These are phyloP conservation scores for Talaromyces sp. DNA, from an alignment of 2,329 filamentous ascomycete species.

Conservation along the genomic window DNA sequence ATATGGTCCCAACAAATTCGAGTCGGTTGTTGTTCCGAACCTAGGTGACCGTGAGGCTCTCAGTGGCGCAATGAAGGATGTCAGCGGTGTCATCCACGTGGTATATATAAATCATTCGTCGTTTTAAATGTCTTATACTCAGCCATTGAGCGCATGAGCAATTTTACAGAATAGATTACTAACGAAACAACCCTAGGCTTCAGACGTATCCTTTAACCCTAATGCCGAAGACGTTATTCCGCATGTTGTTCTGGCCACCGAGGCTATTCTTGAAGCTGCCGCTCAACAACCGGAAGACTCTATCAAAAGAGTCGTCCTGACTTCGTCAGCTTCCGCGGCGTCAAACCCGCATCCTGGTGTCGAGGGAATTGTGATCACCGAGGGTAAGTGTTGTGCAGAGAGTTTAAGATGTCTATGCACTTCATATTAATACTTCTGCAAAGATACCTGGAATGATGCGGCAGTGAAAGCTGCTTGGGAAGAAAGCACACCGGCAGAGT, in stretches of 20 bases:
- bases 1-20: conserved; percentile 26
- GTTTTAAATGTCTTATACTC: no score
- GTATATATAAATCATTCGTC: neutral
- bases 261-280: conserved; percentile 27
- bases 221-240: conserved; percentile 42
- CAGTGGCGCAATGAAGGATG: conserved; percentile 32
- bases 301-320: conserved; percentile 10
- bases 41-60: conserved; percentile 33
- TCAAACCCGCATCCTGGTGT: conserved; percentile 1
- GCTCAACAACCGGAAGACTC: conserved; percentile 7
- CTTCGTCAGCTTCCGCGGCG: conserved; percentile 7
- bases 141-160: neutral
- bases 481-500: conserved; percentile 20
- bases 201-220: conserved; percentile 28
- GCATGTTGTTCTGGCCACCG: conserved; percentile 32
- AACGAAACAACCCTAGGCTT: neutral
- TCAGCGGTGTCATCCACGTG: conserved; percentile 6
- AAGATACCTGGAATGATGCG: conserved; percentile 15
- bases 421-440: neutral
- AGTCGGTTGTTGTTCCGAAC: conserved; percentile 34
- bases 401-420: neutral
- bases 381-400: neutral
- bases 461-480: conserved; percentile 30
- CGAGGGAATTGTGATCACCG: conserved; percentile 4
- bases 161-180: neutral